Percentiles rank a stretch among this genome's conserved stretches.
Conservation (phyloP, 257 asterid genomes). For the Eucommia ulmoides region DNA sequence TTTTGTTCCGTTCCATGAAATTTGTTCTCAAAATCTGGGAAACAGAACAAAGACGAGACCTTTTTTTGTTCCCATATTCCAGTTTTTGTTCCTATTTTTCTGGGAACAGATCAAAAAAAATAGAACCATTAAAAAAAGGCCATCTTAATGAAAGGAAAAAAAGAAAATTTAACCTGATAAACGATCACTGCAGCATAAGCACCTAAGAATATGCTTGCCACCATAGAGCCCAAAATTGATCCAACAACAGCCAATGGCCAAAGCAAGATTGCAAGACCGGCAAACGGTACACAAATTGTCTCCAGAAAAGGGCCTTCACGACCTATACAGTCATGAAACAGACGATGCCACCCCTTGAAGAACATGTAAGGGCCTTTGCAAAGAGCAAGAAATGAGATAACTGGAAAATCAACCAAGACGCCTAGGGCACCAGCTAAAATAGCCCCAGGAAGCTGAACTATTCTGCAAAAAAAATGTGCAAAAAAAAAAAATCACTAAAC, state of each 20-base stretch:
- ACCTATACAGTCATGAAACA: slow-evolving; percentile 90
- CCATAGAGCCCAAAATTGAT: slow-evolving; percentile 65
- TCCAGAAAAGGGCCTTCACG: slow-evolving; percentile 96
- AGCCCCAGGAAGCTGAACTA: slow-evolving; percentile 56
- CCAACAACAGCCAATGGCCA: slow-evolving; percentile 97
- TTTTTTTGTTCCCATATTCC: too few relatives aligned
- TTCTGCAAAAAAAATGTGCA: slow-evolving; percentile 30
- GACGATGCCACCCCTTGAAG: slow-evolving; percentile 81
- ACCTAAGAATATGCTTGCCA: slow-evolving; percentile 70
- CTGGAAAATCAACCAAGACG: slow-evolving; percentile 39
- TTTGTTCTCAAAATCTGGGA: too few relatives aligned
- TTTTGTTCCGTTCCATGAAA: too few relatives aligned
- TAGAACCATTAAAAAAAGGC: too few relatives aligned
- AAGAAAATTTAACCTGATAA: slow-evolving; percentile 49
- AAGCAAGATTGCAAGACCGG: slow-evolving; percentile 86
- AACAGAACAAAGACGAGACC: too few relatives aligned
- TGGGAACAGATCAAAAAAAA: too few relatives aligned
- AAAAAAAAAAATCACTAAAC: not conserved
- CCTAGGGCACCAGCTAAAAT: slow-evolving; percentile 61
- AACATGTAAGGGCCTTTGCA: slow-evolving; percentile 83
- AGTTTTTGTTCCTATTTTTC: too few relatives aligned
- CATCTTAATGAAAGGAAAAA: too few relatives aligned
- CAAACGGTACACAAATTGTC: slow-evolving; percentile 90
- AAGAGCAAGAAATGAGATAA: slow-evolving; percentile 49
- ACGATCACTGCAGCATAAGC: slow-evolving; percentile 84